Evolutionary conservation across 2,329 filamentous ascomycete species (phyloP), one percentile per base, ranked within the genome.

Genomic region (Ophiostoma sp.): DNA sequence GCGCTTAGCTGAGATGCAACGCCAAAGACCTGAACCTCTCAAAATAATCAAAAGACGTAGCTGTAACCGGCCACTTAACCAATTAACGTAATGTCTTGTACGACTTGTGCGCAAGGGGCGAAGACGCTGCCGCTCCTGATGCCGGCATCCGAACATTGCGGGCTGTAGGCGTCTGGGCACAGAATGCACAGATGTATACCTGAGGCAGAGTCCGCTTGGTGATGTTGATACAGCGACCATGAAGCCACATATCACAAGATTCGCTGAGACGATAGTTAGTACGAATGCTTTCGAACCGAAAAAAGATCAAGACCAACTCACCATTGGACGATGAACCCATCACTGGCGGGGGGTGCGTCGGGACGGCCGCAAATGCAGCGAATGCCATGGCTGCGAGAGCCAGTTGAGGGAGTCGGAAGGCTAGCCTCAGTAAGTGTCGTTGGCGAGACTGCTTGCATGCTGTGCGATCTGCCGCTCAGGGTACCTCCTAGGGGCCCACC

Each of bases 161-260:
- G 74, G 82, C 80, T 69, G 82, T 85, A 1, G 85, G 83, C 8
- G 85, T 87, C 71, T 87, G 83, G 27, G 84, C 83, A 74, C 87
- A 89, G 70, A 85, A 89, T 1, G 83, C 81, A 74, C 87, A 89
- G 47, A 89, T 84, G 72, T 88, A 89, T 5, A 89, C 84, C 12
- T 81, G 80, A 5, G 86, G 85, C 72, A 85, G 81, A n/a, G 81
- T 82, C 68, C 82, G 80, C 64, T 81, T 81, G 63, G 82, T 83
- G 71, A 88, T 84, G 70, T 86, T 85, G 73, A 88, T 81, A 74
- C 87, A 89, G 68, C 80, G 81, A n/a, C 84, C 85, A 74, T 89
- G 87, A 42, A 88, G 82, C 81, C 83, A 87, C 79, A 87, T 83
- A 73, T 88, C 86, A 74, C 87, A 89, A 38, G 85, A 86, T 77